Percentiles rank a stretch among this genome's conserved stretches.
Evolutionary conservation across 345 rosid species (phyloP).

Genomic region (Excoecaria agallocha): DNA sequence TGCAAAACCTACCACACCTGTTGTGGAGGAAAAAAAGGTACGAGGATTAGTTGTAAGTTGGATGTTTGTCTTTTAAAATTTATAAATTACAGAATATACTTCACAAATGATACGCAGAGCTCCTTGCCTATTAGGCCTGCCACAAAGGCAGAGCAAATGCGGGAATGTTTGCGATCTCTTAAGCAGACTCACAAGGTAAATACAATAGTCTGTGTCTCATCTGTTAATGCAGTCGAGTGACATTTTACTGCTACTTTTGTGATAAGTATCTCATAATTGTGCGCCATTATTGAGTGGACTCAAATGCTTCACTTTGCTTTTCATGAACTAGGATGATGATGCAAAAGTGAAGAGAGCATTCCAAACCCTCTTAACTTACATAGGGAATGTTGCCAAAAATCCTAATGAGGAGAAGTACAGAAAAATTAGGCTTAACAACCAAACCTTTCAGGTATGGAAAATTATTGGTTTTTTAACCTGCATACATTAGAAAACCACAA

Average conservation of each 20-base stretch:
- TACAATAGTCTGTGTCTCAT: not conserved
- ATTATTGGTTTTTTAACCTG: not conserved
- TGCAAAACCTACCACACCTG: conserved; percentile 58
- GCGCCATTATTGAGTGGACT: not conserved
- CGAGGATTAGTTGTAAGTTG: not conserved
- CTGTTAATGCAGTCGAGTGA: not conserved
- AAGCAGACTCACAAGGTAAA: conserved; percentile 88
- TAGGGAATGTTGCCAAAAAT: conserved; percentile 84
- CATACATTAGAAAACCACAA: not conserved
- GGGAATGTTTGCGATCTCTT: conserved; percentile 88
- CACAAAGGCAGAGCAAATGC: conserved; percentile 90
- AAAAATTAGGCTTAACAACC: conserved; percentile 85
- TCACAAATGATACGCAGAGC: conserved; percentile 44
- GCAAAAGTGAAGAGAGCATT: conserved; percentile 93
- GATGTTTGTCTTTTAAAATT: not conserved
- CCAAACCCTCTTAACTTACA: conserved; percentile 88
- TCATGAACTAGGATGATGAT: conserved; percentile 68
- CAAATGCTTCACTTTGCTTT: conserved; percentile 11
- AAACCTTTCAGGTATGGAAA: conserved; percentile 76
- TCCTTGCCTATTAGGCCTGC: conserved; percentile 86
- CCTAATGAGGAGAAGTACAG: conserved; percentile 91
- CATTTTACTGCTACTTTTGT: not conserved
- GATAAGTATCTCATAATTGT: not conserved
- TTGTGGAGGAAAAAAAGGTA: conserved; percentile 86
- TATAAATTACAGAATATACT: not conserved